These are phyloP conservation scores for Trichocladium antarcticum DNA, from an alignment of 495 filamentous ascomycete species.

Conservation along the genomic window DNA sequence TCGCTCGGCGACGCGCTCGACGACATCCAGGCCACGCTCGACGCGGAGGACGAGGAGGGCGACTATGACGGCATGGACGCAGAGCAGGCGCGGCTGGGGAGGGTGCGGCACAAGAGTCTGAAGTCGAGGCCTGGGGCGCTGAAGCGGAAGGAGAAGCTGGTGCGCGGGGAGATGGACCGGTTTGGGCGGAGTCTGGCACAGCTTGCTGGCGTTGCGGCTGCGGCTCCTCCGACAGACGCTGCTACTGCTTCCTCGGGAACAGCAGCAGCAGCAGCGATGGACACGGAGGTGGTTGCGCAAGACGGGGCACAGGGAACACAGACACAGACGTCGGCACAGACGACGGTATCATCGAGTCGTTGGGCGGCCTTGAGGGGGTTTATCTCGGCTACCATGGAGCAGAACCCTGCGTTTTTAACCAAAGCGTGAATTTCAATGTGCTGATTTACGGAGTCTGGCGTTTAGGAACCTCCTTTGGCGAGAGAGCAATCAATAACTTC, in stretches of 20 bases:
- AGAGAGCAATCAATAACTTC: too few species aligned
- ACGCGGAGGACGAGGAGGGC: slow-evolving; percentile 23
- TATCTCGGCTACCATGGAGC: slow-evolving; percentile 63
- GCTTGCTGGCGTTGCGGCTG: slow-evolving; percentile 28
- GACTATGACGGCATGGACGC: slow-evolving; percentile 24
- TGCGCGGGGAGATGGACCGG: slow-evolving; percentile 65
- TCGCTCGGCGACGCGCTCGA: slow-evolving; percentile 70
- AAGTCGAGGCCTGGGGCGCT: slow-evolving; percentile 63
- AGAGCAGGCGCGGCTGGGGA: slow-evolving; percentile 31
- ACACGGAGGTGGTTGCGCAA: slow-evolving; percentile 1
- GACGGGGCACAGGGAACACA: slow-evolving; percentile 6
- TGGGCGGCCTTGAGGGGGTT: slow-evolving; percentile 61
- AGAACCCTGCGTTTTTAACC: slow-evolving; percentile 50
- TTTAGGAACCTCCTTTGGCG: too few species aligned
- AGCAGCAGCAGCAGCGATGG: not conserved
- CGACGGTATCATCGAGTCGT: slow-evolving; percentile 34
- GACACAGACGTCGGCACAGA: slow-evolving; percentile 9
- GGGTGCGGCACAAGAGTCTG: slow-evolving; percentile 58
- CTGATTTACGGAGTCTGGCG: not conserved
- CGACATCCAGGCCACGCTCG: slow-evolving; percentile 33
- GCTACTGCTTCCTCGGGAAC: not conserved
- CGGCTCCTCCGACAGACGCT: not conserved
- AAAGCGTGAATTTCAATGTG: slow-evolving; percentile 11
- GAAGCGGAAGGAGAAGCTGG: slow-evolving; percentile 70
- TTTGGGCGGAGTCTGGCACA: slow-evolving; percentile 74